phyloP scores from a whole-genome alignment of 2,329 filamentous ascomycete genomes.

The Clarireedia hainanense region DNA sequence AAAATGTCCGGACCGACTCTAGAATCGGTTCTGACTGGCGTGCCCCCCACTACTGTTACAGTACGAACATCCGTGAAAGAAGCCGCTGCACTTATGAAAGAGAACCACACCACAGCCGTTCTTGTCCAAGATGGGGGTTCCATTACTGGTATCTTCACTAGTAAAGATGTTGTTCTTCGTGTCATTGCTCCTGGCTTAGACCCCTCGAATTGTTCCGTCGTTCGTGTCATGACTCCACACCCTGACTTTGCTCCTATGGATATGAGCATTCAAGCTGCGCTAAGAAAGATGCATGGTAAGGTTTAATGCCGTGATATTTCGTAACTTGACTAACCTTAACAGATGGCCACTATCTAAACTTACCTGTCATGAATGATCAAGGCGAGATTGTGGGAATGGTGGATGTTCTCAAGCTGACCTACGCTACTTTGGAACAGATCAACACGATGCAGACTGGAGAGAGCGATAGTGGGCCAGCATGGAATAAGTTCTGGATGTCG shows the following conservation, averaged over 20 bases:
- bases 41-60: constrained; percentile 88
- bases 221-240: constrained; percentile 97
- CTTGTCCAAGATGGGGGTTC: constrained; percentile 93
- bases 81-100: constrained; percentile 92
- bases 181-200: constrained; percentile 96
- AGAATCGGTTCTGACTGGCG: constrained; percentile 85
- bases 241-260: constrained; percentile 97
- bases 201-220: constrained; percentile 90
- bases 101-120: constrained; percentile 95
- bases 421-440: constrained; percentile 94
- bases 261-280: constrained; percentile 96
- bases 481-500: constrained; percentile 99
- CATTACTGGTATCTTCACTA: constrained; percentile 98
- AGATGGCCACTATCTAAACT: constrained; percentile 97
- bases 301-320: neutral
- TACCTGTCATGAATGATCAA: constrained; percentile 95
- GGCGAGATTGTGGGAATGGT: constrained; percentile 99
- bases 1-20: constrained; percentile 98
- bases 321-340: constrained; percentile 16
- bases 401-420: constrained; percentile 95
- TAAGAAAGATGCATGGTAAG: constrained; percentile 98
- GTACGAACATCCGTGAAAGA: constrained; percentile 95
- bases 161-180: constrained; percentile 96
- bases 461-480: constrained; percentile 79
- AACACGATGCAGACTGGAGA: constrained; percentile 89